These are phyloP conservation scores for Rickenella mellea DNA, from an alignment of 768 basidiomycete genomes.

Conservation along the genomic window DNA sequence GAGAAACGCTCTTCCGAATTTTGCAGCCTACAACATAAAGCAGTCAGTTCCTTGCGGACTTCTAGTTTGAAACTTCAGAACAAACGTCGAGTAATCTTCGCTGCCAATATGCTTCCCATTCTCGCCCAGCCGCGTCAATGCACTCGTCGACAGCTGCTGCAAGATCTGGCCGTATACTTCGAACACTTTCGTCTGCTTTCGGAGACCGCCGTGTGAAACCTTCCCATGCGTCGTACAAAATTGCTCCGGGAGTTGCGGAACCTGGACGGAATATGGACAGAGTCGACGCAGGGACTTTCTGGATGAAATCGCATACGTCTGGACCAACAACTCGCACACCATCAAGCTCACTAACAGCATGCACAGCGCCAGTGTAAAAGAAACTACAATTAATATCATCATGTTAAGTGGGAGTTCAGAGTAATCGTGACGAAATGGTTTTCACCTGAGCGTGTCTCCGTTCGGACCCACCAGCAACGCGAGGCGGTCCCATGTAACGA, in stretches of 20 bases:
- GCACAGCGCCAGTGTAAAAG: conserved; percentile 64
- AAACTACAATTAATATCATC: conserved; percentile 41
- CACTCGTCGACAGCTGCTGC: conserved; percentile 84
- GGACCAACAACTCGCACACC: conserved; percentile 79
- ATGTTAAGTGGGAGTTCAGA: conserved; percentile 1
- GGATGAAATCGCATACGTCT: conserved; percentile 78
- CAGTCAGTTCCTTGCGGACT: not conserved
- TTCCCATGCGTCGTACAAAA: conserved; percentile 88
- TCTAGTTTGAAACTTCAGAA: not conserved
- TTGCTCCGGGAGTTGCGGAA: conserved; percentile 84
- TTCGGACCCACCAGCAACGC: conserved; percentile 87
- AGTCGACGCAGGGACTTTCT: conserved; percentile 86
- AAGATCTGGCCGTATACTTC: conserved; percentile 79
- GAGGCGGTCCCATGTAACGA: conserved; percentile 72
- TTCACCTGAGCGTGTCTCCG: conserved; percentile 78
- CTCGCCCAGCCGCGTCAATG: conserved; percentile 86
- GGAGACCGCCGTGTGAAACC: conserved; percentile 77
- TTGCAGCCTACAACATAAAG: conserved; percentile 64
- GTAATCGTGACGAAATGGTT: conserved; percentile 1
- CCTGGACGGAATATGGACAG: conserved; percentile 86
- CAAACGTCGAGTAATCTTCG: conserved; percentile 70
- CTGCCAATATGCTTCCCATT: conserved; percentile 90
- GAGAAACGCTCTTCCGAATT: conserved; percentile 89
- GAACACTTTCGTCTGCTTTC: conserved; percentile 88
- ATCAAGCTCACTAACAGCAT: conserved; percentile 80